A percentile compares a stretch with the other conserved stretches of the same genome.
Evolutionary conservation across 495 filamentous ascomycete genomes (phyloP).

Genomic region (Penicillium longicatenatum): DNA sequence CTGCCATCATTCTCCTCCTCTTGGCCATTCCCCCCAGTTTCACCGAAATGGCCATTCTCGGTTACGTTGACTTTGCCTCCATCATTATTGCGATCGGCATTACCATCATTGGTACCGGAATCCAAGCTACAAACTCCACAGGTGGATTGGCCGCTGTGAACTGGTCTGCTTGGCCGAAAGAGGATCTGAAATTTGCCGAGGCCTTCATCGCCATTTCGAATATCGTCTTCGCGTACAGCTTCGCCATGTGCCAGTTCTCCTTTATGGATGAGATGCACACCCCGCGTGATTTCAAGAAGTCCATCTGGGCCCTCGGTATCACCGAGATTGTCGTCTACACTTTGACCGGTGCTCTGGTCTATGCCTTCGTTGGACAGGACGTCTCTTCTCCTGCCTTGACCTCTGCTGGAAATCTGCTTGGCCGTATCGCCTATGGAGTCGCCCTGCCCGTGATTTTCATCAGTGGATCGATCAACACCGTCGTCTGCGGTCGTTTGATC

Average conservation of each 20-base stretch:
- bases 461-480: constrained; percentile 64
- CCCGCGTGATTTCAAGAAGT: constrained; percentile 62
- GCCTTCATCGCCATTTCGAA: constrained; percentile 65
- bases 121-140: constrained; percentile 38
- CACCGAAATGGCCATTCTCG: constrained; percentile 57
- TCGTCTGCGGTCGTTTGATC: constrained; percentile 61
- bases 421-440: constrained; percentile 71
- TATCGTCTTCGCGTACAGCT: constrained; percentile 68
- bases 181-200: constrained; percentile 32
- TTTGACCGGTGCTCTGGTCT: constrained; percentile 66
- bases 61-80: constrained; percentile 63
- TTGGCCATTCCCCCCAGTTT: constrained; percentile 61
- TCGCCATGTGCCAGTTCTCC: constrained; percentile 67
- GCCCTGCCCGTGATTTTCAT: constrained; percentile 74
- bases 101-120: constrained; percentile 65
- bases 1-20: constrained; percentile 59
- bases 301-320: constrained; percentile 59
- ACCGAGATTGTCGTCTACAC: constrained; percentile 69
- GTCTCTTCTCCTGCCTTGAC: constrained; percentile 69
- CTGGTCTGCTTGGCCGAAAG: constrained; percentile 43
- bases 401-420: constrained; percentile 58
- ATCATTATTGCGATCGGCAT: constrained; percentile 67
- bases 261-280: constrained; percentile 78
- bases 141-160: constrained; percentile 36
- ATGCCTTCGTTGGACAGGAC: constrained; percentile 64